Evolutionary conservation across 2,329 filamentous ascomycete species (phyloP).

Genomic region (Helotiales sp.): DNA sequence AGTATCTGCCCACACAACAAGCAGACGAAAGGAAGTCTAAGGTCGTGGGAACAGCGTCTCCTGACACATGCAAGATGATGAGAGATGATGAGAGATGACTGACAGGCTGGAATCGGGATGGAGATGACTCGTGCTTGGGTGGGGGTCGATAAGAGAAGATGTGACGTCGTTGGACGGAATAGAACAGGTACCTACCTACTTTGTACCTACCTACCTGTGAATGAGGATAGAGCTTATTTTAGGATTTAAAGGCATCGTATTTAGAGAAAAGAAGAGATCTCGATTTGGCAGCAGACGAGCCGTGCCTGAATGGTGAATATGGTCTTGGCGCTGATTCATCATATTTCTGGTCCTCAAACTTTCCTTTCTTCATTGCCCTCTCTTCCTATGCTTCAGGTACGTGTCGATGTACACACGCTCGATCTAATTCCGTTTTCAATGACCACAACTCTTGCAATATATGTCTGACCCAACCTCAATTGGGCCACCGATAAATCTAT

Average conservation of each 20-base stretch:
- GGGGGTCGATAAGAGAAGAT: background rate
- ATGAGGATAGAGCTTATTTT: too few species aligned
- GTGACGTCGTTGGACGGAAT: background rate
- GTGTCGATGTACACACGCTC: background rate
- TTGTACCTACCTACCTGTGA: too few species aligned
- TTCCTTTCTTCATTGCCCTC: background rate
- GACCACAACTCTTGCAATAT: background rate
- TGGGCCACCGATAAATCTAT: background rate
- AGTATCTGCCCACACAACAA: background rate
- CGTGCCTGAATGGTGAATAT: background rate
- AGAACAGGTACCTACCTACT: too few species aligned
- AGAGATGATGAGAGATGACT: background rate
- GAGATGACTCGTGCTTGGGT: background rate
- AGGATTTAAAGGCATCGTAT: background rate
- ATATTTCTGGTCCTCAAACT: background rate
- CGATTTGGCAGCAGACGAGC: background rate
- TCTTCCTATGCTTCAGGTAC: too few species aligned
- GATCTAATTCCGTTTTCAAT: background rate
- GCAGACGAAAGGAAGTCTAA: background rate
- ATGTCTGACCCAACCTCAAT: background rate
- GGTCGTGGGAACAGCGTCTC: background rate
- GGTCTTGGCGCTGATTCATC: background rate
- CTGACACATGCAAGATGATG: conserved; percentile 10
- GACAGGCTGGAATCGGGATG: background rate
- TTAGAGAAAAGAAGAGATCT: background rate